Evolutionary conservation across 1,139 yeast species (phyloP), one percentile per base, ranked within the genome.

Genomic region (Protomyces lactucae-debilis): DNA sequence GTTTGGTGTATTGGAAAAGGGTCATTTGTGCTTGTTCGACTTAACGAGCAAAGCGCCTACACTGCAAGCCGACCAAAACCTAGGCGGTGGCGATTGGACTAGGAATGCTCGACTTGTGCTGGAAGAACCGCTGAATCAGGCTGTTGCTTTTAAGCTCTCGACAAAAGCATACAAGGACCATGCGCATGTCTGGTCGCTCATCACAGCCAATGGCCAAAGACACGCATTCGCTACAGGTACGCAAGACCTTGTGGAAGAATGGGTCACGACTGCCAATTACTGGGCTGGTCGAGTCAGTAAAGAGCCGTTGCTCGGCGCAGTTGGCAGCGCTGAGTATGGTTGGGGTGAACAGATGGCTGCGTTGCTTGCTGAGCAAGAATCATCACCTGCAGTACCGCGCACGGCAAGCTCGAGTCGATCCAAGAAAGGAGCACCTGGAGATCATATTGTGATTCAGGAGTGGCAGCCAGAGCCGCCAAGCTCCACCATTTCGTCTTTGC

Each of bases 201-300:
- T 72, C 25, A 72, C 79, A 59, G 78, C 80, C 1, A 72, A 70
- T 21, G 75, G 74, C 2, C 69, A 73, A 2, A 72, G 74, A 10
- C 69, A 76, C 9, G 68, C 73, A 5, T 75, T 76, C 68, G 69
- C 73, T 52, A 79, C 95, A 0, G 89, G 90, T 21, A 85, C 90
- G 16, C 74, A 77, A 54, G 88, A 85, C 69, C 82, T 84, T 68
- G 95, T 96, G 0, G 77, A 80, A 59, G 89, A 85, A 72, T 89
- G 84, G 73, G 83, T 88, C 40, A 83, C 86, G 70, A 82, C 93
- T 1, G 86, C 95, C 75, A 90, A 90, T 75, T 90, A 88, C 74
- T 90, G 97, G 97, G 90, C 96, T 1, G 87, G 95, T 2, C 81
- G 93, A 69, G 83, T 87, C 45, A 86, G 95, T 14, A 87, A 91